These are phyloP conservation scores for Phytophthora citrophthora DNA, from an alignment of 352 stramenopile genomes.

Conservation along the genomic window DNA sequence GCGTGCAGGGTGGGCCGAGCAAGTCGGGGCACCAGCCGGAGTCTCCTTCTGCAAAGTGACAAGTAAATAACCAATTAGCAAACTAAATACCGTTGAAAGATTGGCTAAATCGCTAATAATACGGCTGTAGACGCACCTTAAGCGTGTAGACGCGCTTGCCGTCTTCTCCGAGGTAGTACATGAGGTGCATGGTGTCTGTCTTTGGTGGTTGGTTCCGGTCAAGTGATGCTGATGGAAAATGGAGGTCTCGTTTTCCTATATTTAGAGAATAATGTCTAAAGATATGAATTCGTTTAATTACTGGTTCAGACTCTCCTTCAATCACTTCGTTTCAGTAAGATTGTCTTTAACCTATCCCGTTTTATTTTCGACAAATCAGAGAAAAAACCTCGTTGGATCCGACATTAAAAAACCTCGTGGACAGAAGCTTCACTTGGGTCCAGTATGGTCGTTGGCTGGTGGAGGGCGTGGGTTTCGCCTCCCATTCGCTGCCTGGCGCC, in stretches of 20 bases:
- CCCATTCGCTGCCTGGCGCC: conserved; percentile 37
- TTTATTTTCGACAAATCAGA: conserved; percentile 30
- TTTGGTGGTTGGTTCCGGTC: conserved; percentile 14
- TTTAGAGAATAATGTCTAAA: conserved; percentile 9
- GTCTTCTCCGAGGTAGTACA: conserved; percentile 97
- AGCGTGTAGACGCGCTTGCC: conserved; percentile 99
- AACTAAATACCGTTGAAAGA: not conserved
- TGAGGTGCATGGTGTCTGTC: conserved; percentile 95
- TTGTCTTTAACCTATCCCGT: not conserved
- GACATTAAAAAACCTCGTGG: conserved; percentile 40
- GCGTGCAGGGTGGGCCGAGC: conserved; percentile 96
- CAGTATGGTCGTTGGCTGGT: conserved; percentile 51
- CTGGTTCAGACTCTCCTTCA: conserved; percentile 22
- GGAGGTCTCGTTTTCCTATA: not conserved
- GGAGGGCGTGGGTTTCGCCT: conserved; percentile 48
- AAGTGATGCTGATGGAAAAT: conserved; percentile 1
- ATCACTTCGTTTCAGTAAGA: conserved; percentile 7
- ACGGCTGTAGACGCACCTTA: conserved; percentile 82
- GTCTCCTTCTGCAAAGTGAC: conserved; percentile 91
- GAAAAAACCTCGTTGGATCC: conserved; percentile 18
- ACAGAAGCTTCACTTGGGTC: conserved; percentile 28
- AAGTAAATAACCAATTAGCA: conserved; percentile 1
- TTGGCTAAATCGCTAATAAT: not conserved
- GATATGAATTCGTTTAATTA: conserved; percentile 35
- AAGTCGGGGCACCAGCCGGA: conserved; percentile 92